Base-by-base conservation (phyloP, 768 basidiomycete genomes). In the Lactarius deliciosus region DNA sequence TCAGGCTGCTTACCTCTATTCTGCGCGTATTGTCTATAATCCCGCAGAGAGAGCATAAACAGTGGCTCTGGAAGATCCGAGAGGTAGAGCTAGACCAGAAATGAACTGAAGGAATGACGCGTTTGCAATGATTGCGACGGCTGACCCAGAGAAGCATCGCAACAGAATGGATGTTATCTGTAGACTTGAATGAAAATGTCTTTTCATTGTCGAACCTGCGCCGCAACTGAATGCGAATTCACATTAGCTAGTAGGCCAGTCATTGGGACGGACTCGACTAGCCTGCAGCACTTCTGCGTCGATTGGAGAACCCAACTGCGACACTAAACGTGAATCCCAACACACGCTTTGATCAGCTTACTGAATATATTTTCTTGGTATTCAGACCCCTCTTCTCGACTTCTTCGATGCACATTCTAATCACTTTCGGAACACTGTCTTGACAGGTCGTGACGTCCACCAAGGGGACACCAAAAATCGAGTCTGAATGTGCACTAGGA, bases 291-390 rank as follows among this genome's bases (percentile, higher is more conserved):
- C 45, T 47, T 47, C 45, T 47, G n/a, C n/a, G 45, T 47, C 45
- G n/a, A 47, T 47, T 22, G 45, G 45, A 47, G n/a, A 47, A 22
- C 45, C 45, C 45, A 47, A 47, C 45, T 47, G n/a, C n/a, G n/a
- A 10, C 11, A 47, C n/a, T 22, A 5, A 47, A 22, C 45, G 10
- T 47, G n/a, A 47, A 13, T 47, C 10, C 11, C n/a, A 22, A 13
- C n/a, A 22, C 45, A 47, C 20, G 11, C n/a, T 47, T 47, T 47
- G 45, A 47, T 22, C n/a, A 47, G 45, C 45, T 47, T 13, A 47
- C 45, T 10, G 45, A 47, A 47, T 47, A 47, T 22, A 47, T 47
- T 47, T 47, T 47, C 45, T 47, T 22, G 22, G 45, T 22, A 22
- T 47, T 22, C 45, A 47, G 45, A 47, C 45, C 45, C 20, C 45